phyloP scores from a whole-genome alignment of 352 stramenopile genomes.

The Phytophthora cryptogea region DNA sequence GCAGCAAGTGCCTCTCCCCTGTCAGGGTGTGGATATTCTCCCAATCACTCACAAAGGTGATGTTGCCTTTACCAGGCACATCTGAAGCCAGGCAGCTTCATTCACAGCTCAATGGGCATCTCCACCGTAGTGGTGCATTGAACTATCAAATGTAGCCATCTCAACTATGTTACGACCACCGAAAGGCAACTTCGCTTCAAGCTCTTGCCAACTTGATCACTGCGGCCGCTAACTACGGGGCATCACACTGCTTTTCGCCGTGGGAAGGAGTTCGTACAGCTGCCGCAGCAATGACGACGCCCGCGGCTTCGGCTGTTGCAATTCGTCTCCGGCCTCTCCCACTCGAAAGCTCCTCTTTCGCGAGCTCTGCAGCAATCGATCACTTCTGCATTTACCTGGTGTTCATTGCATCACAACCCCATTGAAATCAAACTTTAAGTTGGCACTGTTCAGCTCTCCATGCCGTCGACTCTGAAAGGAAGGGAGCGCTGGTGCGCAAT shows the following conservation, averaged over 20 bases:
- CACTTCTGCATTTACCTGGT: conserved; percentile 18
- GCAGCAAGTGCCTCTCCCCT: neutral
- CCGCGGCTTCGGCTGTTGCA: conserved; percentile 10
- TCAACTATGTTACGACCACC: conserved; percentile 37
- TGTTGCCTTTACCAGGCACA: too few relatives aligned
- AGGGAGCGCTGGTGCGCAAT: conserved; percentile 43
- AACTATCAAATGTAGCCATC: neutral
- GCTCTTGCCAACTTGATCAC: neutral
- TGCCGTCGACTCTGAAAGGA: conserved; percentile 20
- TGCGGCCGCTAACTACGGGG: neutral
- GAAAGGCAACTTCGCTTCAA: conserved; percentile 30
- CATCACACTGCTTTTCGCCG: neutral
- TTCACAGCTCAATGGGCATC: too few relatives aligned
- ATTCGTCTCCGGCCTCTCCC: conserved; percentile 16
- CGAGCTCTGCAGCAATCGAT: neutral
- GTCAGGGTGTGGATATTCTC: neutral
- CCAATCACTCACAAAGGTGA: neutral
- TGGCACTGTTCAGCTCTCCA: neutral
- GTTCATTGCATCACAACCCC: neutral
- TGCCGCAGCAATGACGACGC: neutral
- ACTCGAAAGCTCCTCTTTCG: conserved; percentile 18
- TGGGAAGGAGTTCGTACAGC: conserved; percentile 3
- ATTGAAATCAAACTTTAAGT: neutral
- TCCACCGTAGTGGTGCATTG: neutral
- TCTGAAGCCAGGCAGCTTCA: too few relatives aligned